phyloP scores from a whole-genome alignment of 164 flowering plant genomes.

The Chloranthus sessilifolius region DNA sequence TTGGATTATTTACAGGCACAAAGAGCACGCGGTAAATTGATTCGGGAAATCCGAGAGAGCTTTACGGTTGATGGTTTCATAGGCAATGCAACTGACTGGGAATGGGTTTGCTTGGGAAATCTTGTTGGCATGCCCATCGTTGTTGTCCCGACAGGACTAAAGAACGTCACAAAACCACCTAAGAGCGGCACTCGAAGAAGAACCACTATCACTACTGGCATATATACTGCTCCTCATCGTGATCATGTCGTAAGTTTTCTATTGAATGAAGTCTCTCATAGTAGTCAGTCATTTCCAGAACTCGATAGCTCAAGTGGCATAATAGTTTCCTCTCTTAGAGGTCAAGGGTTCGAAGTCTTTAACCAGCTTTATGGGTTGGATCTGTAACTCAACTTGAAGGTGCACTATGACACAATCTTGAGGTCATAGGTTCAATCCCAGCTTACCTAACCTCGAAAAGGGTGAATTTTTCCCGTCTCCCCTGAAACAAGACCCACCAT shows the following conservation, averaged over 20 bases:
- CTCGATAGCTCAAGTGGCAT: too few relatives aligned
- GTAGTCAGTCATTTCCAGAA: too few relatives aligned
- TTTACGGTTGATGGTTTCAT: conserved; percentile 83
- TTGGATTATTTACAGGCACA: conserved; percentile 57
- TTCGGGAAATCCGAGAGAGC: conserved; percentile 55
- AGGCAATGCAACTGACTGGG: conserved; percentile 93
- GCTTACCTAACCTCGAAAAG: too few relatives aligned
- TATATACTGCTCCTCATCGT: conserved; percentile 73
- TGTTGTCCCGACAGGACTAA: conserved; percentile 75
- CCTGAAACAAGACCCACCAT: too few relatives aligned
- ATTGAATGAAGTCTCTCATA: too few relatives aligned
- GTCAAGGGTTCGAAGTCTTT: too few relatives aligned
- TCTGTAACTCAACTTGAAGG: too few relatives aligned
- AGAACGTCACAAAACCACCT: conserved; percentile 42
- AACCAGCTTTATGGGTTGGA: too few relatives aligned
- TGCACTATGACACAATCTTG: too few relatives aligned
- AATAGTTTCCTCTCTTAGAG: too few relatives aligned
- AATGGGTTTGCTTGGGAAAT: conserved; percentile 84
- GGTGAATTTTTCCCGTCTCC: too few relatives aligned
- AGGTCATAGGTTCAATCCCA: too few relatives aligned
- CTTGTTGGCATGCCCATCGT: conserved; percentile 84
- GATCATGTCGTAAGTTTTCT: conserved; percentile 81
- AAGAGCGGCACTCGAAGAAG: conserved; percentile 38
- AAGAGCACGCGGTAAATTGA: conserved; percentile 77
- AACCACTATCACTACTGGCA: conserved; percentile 71